Base-by-base conservation (phyloP, 805 yeast species). In the Yarrowia sp. region DNA sequence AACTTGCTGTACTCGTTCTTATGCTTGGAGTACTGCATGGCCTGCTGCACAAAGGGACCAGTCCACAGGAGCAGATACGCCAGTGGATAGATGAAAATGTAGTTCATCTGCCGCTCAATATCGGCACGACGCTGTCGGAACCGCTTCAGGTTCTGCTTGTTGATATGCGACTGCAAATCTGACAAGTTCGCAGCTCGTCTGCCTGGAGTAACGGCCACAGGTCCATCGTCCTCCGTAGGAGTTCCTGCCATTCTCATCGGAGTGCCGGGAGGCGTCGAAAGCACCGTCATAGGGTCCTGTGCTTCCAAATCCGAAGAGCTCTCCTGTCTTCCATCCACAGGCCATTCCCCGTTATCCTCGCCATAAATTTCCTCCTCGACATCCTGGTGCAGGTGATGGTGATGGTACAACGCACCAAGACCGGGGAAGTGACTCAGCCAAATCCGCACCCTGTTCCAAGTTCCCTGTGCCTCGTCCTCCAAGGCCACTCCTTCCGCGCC, bases 11-110 rank as follows among this genome's bases (percentile, higher is more conserved):
- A 81, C 63, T 80, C 77, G 1, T 64, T 44, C 19, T 78, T 70
- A 16, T 51, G 61, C 14, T 25, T 75, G 36, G 77, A 75, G 66
- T 80, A 76, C 68, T 81, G 84, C 9, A 89, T 78, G 62, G 84
- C 77, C 68, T 87, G 88, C 33, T 83, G 77, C 5, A 86, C 80
- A 64, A 89, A 81, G 1, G 97, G 97, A 66, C 88, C 85, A 19
- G 86, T 69, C 97, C 97, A 91, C 49, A 90, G 73, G 25, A 87
- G 77, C 63, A 90, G 78, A 72, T 90, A 91, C 1, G 96, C 87
- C 41, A 87, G 75, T 3, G 97, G 97, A 70, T 91, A 91, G 47
- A 91, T 78, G 72, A 91, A 90, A 51, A 91, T 86, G 31, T 86
- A 79, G 68, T 84, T 84, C 81, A 89, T 84, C 74, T 91, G 96